Conservation (phyloP, 768 basidiomycete species). For the Amanita exitialis region DNA sequence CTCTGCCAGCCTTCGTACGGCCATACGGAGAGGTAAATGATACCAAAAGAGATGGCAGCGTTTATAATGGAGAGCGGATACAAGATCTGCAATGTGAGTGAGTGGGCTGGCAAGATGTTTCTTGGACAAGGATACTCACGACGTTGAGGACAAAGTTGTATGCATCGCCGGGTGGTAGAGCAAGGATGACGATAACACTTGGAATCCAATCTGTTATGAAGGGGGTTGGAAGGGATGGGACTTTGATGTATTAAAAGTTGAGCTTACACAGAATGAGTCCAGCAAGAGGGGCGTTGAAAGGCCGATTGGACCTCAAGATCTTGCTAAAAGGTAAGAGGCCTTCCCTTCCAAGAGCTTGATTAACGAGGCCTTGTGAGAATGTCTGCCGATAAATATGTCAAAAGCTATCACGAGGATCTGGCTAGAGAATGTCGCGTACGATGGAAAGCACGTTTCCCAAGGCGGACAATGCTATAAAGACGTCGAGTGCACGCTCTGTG, state of each 20-base stretch:
- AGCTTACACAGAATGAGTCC: constrained; percentile 43
- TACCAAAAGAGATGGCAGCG: constrained; percentile 38
- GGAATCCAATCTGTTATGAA: constrained; percentile 53
- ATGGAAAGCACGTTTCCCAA: constrained; percentile 46
- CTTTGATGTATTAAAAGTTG: background rate
- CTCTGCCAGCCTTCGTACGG: constrained; percentile 24
- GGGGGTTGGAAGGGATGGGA: constrained; percentile 23
- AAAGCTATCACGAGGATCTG: background rate
- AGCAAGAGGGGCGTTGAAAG: constrained; percentile 49
- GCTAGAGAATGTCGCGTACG: background rate
- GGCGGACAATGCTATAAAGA: constrained; percentile 41
- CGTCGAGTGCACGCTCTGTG: constrained; percentile 28
- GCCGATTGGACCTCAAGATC: constrained; percentile 51
- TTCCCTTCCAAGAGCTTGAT: constrained; percentile 55
- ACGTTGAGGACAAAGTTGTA: background rate
- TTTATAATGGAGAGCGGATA: constrained; percentile 39
- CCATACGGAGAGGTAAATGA: constrained; percentile 27
- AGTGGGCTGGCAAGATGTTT: background rate
- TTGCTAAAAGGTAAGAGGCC: constrained; percentile 51
- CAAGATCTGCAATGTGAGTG: constrained; percentile 27
- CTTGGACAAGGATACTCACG: background rate
- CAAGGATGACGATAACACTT: constrained; percentile 45
- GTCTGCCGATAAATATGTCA: background rate
- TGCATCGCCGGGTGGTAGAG: background rate
- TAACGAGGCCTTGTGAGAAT: constrained; percentile 30